Base-by-base conservation (phyloP, 768 basidiomycete species). In the Cantharellus anzutake region DNA sequence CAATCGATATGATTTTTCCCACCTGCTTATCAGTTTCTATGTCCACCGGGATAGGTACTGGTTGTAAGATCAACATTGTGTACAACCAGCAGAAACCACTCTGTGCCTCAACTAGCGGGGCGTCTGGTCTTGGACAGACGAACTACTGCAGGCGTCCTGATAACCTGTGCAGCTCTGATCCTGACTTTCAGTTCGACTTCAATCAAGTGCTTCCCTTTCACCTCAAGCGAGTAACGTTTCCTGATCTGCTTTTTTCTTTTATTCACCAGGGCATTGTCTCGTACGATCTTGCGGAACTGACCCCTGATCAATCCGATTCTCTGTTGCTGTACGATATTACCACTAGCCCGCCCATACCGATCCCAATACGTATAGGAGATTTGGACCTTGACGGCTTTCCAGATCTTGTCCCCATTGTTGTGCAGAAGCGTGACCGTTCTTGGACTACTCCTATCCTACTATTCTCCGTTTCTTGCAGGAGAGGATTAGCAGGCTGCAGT, bases 361-460 rank as follows among this genome's bases (percentile, higher is more conserved):
- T 93, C 14, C 76, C 89, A 0, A 70, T 97, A 55, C 83, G 82
- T 62, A 71, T 92, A 0, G 96, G 92, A 40, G 96, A 99, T 70
- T 83, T 79, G 57, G 86, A 97, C 69, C 75, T 94, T 20, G 93
- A 98, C 67, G 96, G 96, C 2, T 98, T 86, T 71, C 92, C 94
- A 0, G 96, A 98, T 65, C 66, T 97, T 4, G 71, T 96, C 4
- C 65, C 80, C 4, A 80, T 82, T 34, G 66, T 76, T 1, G 79
- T 70, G 63, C 68, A 77, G 11, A 77, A 76, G 3, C 64, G 61
- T 59, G 63, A 66, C 37, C 69, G 70, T 11, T 14, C 39, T 42
- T 39, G 39, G 38, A 42, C 41, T 4, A 78, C 75, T 3, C 84
- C 85, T 0, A 76, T 77, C 58, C 69, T 91, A 34, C 66, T 84